Base-by-base conservation (phyloP, 805 yeast species). In the Zygoascus bituminiphila region DNA sequence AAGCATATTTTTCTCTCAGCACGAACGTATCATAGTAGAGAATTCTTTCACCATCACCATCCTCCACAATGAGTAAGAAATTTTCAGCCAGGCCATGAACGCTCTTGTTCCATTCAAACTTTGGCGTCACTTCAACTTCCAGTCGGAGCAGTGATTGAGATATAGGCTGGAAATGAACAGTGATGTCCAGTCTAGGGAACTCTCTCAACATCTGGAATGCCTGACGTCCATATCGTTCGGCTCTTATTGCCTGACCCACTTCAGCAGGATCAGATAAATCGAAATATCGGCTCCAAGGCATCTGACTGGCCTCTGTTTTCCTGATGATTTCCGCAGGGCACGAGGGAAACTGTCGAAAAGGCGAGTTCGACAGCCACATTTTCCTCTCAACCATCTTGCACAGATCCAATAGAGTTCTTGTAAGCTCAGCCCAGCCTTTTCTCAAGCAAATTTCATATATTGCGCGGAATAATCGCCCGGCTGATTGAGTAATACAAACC, bases 401-500 rank as follows among this genome's bases (percentile, higher is more conserved):
- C 9, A 91, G 53, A 46, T 79, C 79, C 10, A 88, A 71, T 1
- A 83, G 60, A 1, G 66, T 51, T 54, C 74, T 76, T 0, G 95
- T 71, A 12, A 84, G 63, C 19, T 70, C 61, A 0, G 96, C 74
- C 94, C 95, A 88, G 9, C 75, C 74, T 54, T 81, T 84, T 46
- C 74, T 71, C 42, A 85, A 56, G 8, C 85, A 76, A 29, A 93
- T 77, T 60, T 91, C 96, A 62, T 76, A 80, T 53, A 94, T 75
- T 0, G 98, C 97, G 49, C 97, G 69, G 48, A 89, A 70, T 35
- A 93, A 65, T 60, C 99, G 75, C 2, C 94, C 91, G 0, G 96
- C 97, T 37, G 94, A 87, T 64, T 93, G 98, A 0, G 93, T 84
- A 37, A 93, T 79, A 61, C 86, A 93, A 2, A 87, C 74, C 96